phyloP scores from a whole-genome alignment of 768 basidiomycete species.

The Galerina marginata region DNA sequence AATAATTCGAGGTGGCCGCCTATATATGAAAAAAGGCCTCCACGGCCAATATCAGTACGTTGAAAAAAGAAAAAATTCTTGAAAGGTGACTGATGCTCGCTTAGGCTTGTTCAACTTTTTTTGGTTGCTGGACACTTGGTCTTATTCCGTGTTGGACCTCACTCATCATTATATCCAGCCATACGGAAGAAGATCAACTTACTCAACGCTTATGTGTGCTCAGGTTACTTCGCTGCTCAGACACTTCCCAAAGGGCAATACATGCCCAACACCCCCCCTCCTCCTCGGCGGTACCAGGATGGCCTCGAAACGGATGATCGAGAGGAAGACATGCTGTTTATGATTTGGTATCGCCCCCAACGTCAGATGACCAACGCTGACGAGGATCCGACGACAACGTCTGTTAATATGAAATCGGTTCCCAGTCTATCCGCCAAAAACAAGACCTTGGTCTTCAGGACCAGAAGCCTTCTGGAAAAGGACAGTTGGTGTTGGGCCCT shows the following conservation, averaged over 20 bases:
- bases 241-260: conserved; percentile 70
- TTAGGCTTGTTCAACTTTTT: conserved; percentile 72
- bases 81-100: conserved; percentile 1
- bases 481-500: conserved; percentile 97
- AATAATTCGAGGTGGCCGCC: conserved; percentile 72
- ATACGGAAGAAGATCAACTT: conserved; percentile 63
- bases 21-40: conserved; percentile 74
- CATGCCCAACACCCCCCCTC: conserved; percentile 50
- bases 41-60: conserved; percentile 82
- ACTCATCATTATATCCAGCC: conserved; percentile 60
- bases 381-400: conserved; percentile 31
- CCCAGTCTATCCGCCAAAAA: conserved; percentile 63
- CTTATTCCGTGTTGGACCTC: conserved; percentile 68
- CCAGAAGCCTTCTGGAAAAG: conserved; percentile 84
- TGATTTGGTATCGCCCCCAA: conserved; percentile 70
- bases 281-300: conserved; percentile 84
- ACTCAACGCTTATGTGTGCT: conserved; percentile 80
- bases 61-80: neutral
- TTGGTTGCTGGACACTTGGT: conserved; percentile 79
- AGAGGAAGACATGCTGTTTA: conserved; percentile 88
- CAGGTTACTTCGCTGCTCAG: conserved; percentile 82
- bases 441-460: conserved; percentile 69
- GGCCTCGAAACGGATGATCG: conserved; percentile 88
- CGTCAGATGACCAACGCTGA: conserved; percentile 32
- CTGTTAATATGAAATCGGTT: conserved; percentile 36